These are phyloP conservation scores for Pseudogymnoascus sp. DNA, from an alignment of 2,329 filamentous ascomycete genomes.

Conservation along the genomic window DNA sequence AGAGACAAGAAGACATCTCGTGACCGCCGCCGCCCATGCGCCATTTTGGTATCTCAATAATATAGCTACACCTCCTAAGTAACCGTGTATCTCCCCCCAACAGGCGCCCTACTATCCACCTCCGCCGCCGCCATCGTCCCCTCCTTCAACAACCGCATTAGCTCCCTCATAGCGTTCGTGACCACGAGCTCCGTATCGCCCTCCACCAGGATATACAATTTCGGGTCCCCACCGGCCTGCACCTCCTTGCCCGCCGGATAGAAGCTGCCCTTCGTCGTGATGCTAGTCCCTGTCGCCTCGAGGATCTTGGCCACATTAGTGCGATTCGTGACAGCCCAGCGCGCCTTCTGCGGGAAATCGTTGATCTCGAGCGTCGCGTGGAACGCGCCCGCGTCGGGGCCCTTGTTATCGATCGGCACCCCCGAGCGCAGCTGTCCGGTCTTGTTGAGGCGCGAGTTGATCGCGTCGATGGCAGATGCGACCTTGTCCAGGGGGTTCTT, in stretches of 20 bases:
- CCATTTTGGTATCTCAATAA: conserved; percentile 10
- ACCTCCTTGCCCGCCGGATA: conserved; percentile 80
- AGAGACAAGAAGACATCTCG: background rate
- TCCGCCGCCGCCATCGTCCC: conserved; percentile 86
- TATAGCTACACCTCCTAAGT: conserved; percentile 43
- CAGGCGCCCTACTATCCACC: conserved; percentile 72
- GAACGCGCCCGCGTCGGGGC: conserved; percentile 91
- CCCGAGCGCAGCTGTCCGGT: conserved; percentile 85
- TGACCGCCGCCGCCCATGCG: background rate
- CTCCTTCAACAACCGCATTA: conserved; percentile 82
- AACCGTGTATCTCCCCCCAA: conserved; percentile 80
- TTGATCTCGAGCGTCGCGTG: conserved; percentile 98
- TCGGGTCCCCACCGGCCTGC: conserved; percentile 69
- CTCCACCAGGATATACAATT: conserved; percentile 95
- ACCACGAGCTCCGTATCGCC: conserved; percentile 93
- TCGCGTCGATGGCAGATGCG: conserved; percentile 81
- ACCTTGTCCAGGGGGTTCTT: conserved; percentile 78
- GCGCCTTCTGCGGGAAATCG: conserved; percentile 96
- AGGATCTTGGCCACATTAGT: conserved; percentile 98
- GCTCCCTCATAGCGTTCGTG: conserved; percentile 80
- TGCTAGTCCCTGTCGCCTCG: conserved; percentile 88
- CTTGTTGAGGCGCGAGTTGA: conserved; percentile 84
- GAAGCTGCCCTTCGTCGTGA: conserved; percentile 94
- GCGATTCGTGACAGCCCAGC: conserved; percentile 97
- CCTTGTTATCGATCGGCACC: conserved; percentile 96